Evolutionary conservation across 2,329 filamentous ascomycete species (phyloP).

Genomic region (Xylariaceae sp.): DNA sequence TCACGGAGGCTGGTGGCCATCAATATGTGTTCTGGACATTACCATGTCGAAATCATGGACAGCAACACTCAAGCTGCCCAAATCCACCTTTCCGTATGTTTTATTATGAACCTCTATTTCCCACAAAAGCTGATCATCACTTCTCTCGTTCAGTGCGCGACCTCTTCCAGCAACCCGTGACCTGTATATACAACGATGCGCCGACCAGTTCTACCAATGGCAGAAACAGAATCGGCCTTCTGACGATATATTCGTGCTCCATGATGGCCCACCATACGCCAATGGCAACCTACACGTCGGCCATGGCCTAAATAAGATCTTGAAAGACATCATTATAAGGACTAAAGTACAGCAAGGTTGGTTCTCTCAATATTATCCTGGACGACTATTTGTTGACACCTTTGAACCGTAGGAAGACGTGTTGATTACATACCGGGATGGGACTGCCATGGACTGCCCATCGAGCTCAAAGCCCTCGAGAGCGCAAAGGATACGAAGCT

Average conservation of each 20-base stretch:
- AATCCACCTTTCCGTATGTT: conserved; percentile 67
- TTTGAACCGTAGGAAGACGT: conserved; percentile 45
- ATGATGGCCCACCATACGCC: conserved; percentile 95
- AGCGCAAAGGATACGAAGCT: conserved; percentile 37
- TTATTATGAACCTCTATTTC: conserved; percentile 2
- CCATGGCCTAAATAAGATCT: conserved; percentile 92
- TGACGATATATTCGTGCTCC: conserved; percentile 68
- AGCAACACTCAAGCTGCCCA: conserved; percentile 70
- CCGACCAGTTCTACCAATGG: conserved; percentile 88
- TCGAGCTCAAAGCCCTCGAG: conserved; percentile 90
- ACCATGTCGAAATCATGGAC: conserved; percentile 61
- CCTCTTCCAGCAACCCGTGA: conserved; percentile 47
- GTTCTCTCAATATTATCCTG: conserved; percentile 2
- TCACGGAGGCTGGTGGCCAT: conserved; percentile 6
- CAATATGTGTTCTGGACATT: conserved; percentile 20
- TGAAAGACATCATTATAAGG: conserved; percentile 90
- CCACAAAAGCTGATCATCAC: conserved; percentile 17
- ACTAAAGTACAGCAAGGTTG: conserved; percentile 69
- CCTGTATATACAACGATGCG: conserved; percentile 68
- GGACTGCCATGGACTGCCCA: conserved; percentile 97
- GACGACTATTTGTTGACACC: conserved; percentile 8
- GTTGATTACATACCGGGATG: conserved; percentile 87
- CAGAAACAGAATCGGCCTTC: conserved; percentile 58
- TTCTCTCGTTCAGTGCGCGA: conserved; percentile 47
- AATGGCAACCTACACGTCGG: conserved; percentile 90